These are phyloP conservation scores for Glomus cerebriforme DNA, from an alignment of 192 early-diverging fungal genomes.

Conservation along the genomic window DNA sequence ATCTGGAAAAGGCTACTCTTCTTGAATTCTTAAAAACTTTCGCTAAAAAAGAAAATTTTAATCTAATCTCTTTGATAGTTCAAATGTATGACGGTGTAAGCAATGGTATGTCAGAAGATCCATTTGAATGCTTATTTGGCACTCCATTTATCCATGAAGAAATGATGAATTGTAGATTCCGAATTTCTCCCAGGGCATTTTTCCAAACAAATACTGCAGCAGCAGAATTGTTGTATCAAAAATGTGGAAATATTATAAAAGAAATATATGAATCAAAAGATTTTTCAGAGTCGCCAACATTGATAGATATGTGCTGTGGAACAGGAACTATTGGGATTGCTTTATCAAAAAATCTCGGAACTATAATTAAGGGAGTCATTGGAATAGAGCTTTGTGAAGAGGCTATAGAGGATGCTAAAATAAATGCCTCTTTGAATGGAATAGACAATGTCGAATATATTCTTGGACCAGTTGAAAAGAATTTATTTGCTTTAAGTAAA, in stretches of 20 bases:
- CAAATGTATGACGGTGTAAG: slow-evolving; percentile 50
- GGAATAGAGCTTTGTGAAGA: slow-evolving; percentile 70
- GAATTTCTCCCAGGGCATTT: slow-evolving; percentile 72
- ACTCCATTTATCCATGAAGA: slow-evolving; percentile 62
- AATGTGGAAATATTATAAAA: slow-evolving; percentile 41
- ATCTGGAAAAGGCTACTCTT: slow-evolving; percentile 39
- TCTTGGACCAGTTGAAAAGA: slow-evolving; percentile 64
- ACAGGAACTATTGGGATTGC: slow-evolving; percentile 84
- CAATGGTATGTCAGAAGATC: slow-evolving; percentile 59
- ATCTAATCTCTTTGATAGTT: slow-evolving; percentile 55
- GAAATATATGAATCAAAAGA: slow-evolving; percentile 28
- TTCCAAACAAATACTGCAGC: slow-evolving; percentile 81
- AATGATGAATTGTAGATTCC: slow-evolving; percentile 61
- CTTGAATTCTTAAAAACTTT: slow-evolving; percentile 37
- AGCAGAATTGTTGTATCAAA: slow-evolving; percentile 65
- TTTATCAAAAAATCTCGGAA: slow-evolving; percentile 54
- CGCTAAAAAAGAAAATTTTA: slow-evolving; percentile 25
- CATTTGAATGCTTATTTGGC: slow-evolving; percentile 53
- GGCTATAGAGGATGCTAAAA: slow-evolving; percentile 74
- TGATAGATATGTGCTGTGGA: slow-evolving; percentile 79
- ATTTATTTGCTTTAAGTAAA: slow-evolving; percentile 36
- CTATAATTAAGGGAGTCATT: slow-evolving; percentile 63
- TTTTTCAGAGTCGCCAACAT: slow-evolving; percentile 42
- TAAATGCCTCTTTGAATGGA: slow-evolving; percentile 62
- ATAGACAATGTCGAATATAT: slow-evolving; percentile 62